A percentile compares a stretch with the other conserved stretches of the same genome.
phyloP scores from a whole-genome alignment of 176 grass and related monocot species.

The Triticum timopheevii region DNA sequence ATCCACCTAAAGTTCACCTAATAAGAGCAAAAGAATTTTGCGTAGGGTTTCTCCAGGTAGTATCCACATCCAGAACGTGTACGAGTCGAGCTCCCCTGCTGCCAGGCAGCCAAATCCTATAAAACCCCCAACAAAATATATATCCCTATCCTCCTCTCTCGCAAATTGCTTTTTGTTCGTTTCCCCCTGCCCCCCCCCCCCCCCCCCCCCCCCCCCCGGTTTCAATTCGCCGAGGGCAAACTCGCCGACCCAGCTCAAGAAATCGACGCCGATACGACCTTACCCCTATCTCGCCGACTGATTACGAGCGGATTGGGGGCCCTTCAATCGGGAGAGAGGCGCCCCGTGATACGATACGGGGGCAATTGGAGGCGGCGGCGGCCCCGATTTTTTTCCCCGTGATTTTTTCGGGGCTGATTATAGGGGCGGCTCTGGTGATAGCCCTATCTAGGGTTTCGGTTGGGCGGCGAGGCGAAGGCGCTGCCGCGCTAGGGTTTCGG shows the following conservation, averaged over 20 bases:
- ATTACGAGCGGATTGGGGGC: conserved; percentile 3
- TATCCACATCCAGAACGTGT: neutral
- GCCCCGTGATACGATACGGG: neutral
- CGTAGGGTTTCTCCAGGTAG: conserved; percentile 1
- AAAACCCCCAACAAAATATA: conserved; percentile 27
- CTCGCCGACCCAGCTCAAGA: neutral
- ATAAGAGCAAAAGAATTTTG: neutral
- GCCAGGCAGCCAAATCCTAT: conserved; percentile 24
- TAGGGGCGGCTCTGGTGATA: neutral
- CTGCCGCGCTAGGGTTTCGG: conserved; percentile 36
- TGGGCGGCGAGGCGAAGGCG: neutral
- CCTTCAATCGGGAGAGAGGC: conserved; percentile 20
- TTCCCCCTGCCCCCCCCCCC: neutral
- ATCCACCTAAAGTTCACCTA: conserved; percentile 2
- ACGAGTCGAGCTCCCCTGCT: neutral
- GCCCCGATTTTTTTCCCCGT: neutral
- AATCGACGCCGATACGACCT: conserved; percentile 7
- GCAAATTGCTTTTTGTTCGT: neutral
- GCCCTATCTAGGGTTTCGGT: conserved; percentile 16
- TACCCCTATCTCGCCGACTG: neutral
- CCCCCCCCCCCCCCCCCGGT: neutral
- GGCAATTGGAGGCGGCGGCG: conserved; percentile 15
- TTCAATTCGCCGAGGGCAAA: conserved; percentile 36
- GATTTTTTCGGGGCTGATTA: neutral
- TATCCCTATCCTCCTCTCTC: neutral